phyloP scores from a whole-genome alignment of 2,329 filamentous ascomycete genomes.

The Pseudocercospora vitis region DNA sequence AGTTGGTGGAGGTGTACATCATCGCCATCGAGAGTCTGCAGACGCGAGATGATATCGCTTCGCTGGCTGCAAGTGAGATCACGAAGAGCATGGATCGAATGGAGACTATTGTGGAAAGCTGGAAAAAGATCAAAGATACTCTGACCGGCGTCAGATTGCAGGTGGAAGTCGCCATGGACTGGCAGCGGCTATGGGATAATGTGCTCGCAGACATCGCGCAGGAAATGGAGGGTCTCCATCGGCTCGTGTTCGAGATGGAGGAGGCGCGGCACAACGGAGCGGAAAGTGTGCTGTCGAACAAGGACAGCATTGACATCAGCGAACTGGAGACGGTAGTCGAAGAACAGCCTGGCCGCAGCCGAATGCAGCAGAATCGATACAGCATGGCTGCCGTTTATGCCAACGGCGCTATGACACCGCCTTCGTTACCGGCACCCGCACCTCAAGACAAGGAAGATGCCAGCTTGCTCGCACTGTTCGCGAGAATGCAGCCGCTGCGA shows the following conservation, averaged over 20 bases:
- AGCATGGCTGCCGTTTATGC: slow-evolving; percentile 63
- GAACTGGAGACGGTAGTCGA: slow-evolving; percentile 93
- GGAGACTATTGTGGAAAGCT: slow-evolving; percentile 81
- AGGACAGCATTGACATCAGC: slow-evolving; percentile 69
- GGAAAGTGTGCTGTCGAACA: slow-evolving; percentile 58
- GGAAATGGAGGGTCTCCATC: slow-evolving; percentile 76
- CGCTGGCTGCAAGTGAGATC: slow-evolving; percentile 70
- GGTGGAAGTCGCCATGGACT: slow-evolving; percentile 97
- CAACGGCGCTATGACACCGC: slow-evolving; percentile 43
- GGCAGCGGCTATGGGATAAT: slow-evolving; percentile 94
- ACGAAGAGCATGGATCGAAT: slow-evolving; percentile 79
- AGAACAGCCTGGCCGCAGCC: slow-evolving; percentile 63
- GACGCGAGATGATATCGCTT: slow-evolving; percentile 69
- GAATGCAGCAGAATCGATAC: slow-evolving; percentile 61
- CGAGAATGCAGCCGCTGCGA: slow-evolving; percentile 88
- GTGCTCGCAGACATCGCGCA: slow-evolving; percentile 90
- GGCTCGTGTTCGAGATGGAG: slow-evolving; percentile 95
- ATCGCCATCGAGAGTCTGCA: slow-evolving; percentile 92
- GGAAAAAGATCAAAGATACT: slow-evolving; percentile 76
- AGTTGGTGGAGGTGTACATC: slow-evolving; percentile 88
- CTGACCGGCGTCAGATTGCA: slow-evolving; percentile 81
- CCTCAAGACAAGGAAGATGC: slow-evolving; percentile 74
- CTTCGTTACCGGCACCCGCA: slow-evolving; percentile 38
- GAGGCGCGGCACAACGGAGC: slow-evolving; percentile 83
- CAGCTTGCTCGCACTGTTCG: slow-evolving; percentile 83